Evolutionary conservation across 495 filamentous ascomycete genomes (phyloP), one percentile per base, ranked within the genome.

Genomic region (Margaritispora aquatica): DNA sequence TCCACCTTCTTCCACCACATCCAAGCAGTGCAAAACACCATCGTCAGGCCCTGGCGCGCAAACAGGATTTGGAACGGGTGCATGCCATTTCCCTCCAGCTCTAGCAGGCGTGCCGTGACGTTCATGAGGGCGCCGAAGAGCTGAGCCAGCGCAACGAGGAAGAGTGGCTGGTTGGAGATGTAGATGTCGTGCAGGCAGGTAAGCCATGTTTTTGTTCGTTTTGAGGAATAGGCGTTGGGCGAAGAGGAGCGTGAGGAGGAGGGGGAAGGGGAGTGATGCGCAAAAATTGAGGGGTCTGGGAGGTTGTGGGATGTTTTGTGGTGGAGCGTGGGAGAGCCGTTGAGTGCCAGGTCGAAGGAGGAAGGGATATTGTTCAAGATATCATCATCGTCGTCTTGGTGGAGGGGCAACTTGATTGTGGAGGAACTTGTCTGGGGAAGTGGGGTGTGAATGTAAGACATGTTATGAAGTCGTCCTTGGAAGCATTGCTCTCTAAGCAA

Each of bases 41-140:
- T 71, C 0, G 93, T 97, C 59, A 96, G 82, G 46, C 76, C 78
- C 88, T 95, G 94, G 23, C 94, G 82, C 2, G 79, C 86, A 69
- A 96, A 95, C 36, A 97, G 79, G 54, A 98, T 85, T 74, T 96
- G 93, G 66, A 96, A 87, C 10, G 93, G 89, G 74, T 95, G 83
- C 77, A 94, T 85, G 0, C 80, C 84, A 26, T 85, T 75, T 21
- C 85, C 90, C 58, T 88, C 81, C 2, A 86, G 77, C 67, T 95
- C 91, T 47, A 97, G 73, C 1, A 95, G 67, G 38, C 93, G 80
- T 0, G 91, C 89, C 23, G 85, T 82, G 8, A 95, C 80, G 69
- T 93, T 95, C 94, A 98, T 98, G 48, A 89, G 71, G 0, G 87
- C 85, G 0, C 88, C 92, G 64, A 96, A 97, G 34, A 95, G 73